Conservation (phyloP, 2,329 filamentous ascomycete species). For the Diaporthe helianthi region DNA sequence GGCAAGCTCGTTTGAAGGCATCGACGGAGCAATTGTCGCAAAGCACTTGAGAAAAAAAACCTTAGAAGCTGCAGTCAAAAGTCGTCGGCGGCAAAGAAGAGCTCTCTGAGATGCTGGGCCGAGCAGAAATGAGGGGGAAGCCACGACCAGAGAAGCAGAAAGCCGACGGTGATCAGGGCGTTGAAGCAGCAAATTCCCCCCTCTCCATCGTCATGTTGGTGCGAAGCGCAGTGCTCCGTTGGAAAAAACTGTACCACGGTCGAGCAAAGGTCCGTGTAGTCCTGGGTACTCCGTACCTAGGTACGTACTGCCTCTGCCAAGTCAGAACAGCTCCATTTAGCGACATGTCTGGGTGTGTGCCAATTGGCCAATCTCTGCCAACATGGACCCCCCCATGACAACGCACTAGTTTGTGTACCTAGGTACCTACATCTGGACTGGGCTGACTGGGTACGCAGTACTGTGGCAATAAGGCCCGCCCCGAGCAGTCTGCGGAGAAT, state of each 20-base stretch:
- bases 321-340: constrained; percentile 14
- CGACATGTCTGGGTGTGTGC: not conserved
- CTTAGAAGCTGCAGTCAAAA: not conserved
- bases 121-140: not conserved
- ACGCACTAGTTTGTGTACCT: too few relatives aligned
- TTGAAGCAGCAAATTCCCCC: constrained; percentile 22
- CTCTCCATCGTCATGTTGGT: constrained; percentile 22
- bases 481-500: constrained; percentile 14
- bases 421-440: too few relatives aligned
- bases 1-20: constrained; percentile 23
- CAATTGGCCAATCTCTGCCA: constrained; percentile 9
- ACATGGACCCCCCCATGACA: too few relatives aligned
- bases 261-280: constrained; percentile 14
- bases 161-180: constrained; percentile 9
- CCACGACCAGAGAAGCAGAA: not conserved
- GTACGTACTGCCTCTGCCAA: too few relatives aligned
- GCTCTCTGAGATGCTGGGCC: not conserved
- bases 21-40: too few relatives aligned
- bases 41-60: too few relatives aligned
- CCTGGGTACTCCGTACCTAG: too few relatives aligned
- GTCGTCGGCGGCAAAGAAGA: not conserved
- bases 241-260: not conserved
- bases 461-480: not conserved
- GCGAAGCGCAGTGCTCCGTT: not conserved
- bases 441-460: not conserved